phyloP scores from a whole-genome alignment of 257 asterid species.

The Datura wrightii region DNA sequence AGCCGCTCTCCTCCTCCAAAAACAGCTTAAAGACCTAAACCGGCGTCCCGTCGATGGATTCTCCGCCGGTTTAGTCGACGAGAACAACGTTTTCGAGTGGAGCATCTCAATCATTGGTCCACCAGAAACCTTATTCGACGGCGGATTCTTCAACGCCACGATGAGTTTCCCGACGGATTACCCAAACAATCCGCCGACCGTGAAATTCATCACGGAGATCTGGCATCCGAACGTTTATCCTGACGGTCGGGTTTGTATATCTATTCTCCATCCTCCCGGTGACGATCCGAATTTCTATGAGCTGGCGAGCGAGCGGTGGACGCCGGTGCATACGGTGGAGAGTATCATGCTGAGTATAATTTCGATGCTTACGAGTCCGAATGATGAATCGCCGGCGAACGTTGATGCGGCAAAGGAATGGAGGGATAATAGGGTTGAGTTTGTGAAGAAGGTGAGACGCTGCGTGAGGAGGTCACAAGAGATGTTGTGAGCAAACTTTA shows the following conservation, averaged over 20 bases:
- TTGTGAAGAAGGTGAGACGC: constrained; percentile 90
- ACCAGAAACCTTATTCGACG: constrained; percentile 91
- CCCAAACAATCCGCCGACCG: constrained; percentile 92
- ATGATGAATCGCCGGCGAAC: constrained; percentile 99
- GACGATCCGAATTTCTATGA: constrained; percentile 97
- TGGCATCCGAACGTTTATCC: constrained; percentile 98
- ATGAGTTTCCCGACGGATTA: constrained; percentile 92
- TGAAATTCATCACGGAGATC: constrained; percentile 86
- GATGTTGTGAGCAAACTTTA: constrained; percentile 40
- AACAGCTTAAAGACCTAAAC: constrained; percentile 90
- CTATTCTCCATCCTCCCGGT: constrained; percentile 98
- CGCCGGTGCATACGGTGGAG: constrained; percentile 99
- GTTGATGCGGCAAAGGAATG: constrained; percentile 99
- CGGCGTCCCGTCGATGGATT: constrained; percentile 91
- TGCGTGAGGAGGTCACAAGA: constrained; percentile 96
- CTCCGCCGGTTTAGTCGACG: constrained; percentile 93
- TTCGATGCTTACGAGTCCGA: constrained; percentile 98
- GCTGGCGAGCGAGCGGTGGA: constrained; percentile 99
- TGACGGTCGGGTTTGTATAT: constrained; percentile 95
- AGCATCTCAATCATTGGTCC: constrained; percentile 94
- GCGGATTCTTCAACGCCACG: constrained; percentile 96
- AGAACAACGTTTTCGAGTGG: constrained; percentile 88
- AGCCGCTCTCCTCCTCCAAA: constrained; percentile 90
- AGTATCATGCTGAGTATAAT: constrained; percentile 96
- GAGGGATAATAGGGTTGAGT: constrained; percentile 88